phyloP scores from a whole-genome alignment of 2,329 filamentous ascomycete genomes.

The Ceratocystis smalleyi region DNA sequence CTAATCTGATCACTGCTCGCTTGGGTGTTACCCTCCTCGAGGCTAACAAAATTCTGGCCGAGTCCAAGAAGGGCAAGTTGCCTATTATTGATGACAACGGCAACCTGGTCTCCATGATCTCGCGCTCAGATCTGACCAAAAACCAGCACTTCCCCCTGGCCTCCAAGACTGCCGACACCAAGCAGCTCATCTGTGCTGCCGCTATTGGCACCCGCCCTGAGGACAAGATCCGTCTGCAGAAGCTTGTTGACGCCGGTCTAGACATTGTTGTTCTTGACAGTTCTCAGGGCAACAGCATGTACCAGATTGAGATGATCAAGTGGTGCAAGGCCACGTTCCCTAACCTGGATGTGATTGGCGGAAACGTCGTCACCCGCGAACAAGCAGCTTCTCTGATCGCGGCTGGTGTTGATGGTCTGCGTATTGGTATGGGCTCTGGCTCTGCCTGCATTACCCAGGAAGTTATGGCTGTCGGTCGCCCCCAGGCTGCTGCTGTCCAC shows the following conservation, averaged over 20 bases:
- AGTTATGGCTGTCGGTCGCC: slow-evolving; percentile 96
- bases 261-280: slow-evolving; percentile 93
- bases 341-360: slow-evolving; percentile 81
- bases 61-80: slow-evolving; percentile 97
- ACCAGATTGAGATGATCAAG: slow-evolving; percentile 96
- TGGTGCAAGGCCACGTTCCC: slow-evolving; percentile 83
- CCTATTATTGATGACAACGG: slow-evolving; percentile 73
- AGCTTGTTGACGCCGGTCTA: slow-evolving; percentile 84
- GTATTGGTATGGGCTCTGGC: slow-evolving; percentile 97
- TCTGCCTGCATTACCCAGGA: slow-evolving; percentile 98
- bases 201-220: slow-evolving; percentile 90
- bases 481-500: slow-evolving; percentile 85
- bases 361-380: slow-evolving; percentile 95
- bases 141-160: slow-evolving; percentile 94
- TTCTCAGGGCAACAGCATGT: slow-evolving; percentile 96
- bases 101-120: slow-evolving; percentile 84
- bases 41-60: slow-evolving; percentile 82
- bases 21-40: slow-evolving; percentile 70
- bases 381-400: slow-evolving; percentile 86
- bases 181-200: slow-evolving; percentile 91
- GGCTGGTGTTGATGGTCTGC: slow-evolving; percentile 86
- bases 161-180: slow-evolving; percentile 90
- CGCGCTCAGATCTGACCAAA: slow-evolving; percentile 92
- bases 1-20: slow-evolving; percentile 75
- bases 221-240: slow-evolving; percentile 72